Evolutionary conservation across 2,329 filamentous ascomycete genomes (phyloP).

Genomic region (Curvularia sp.): DNA sequence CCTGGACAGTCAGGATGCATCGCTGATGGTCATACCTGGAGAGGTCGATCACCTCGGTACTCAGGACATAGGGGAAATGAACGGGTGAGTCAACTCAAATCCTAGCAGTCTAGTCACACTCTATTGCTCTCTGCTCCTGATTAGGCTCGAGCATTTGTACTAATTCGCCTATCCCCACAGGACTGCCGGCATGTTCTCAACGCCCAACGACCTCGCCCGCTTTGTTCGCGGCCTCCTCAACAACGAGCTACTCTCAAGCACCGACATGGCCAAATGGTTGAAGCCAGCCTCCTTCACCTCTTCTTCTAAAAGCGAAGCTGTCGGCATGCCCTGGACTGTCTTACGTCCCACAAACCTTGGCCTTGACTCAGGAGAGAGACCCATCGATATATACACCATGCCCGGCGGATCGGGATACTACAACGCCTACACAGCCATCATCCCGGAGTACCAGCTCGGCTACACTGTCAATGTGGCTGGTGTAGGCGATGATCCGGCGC

Average conservation of each 20-base stretch:
- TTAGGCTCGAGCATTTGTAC: background rate
- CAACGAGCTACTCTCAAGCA: constrained; percentile 1
- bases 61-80: background rate
- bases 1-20: background rate
- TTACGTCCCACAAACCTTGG: background rate
- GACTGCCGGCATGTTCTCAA: constrained; percentile 1
- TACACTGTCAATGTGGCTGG: constrained; percentile 1
- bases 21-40: constrained; percentile 1
- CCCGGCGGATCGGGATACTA: background rate
- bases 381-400: constrained; percentile 1
- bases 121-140: background rate
- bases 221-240: constrained; percentile 1
- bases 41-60: background rate
- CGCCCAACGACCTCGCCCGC: background rate
- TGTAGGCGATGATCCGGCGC: background rate
- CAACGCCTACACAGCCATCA: background rate
- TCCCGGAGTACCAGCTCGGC: background rate
- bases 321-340: background rate
- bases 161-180: background rate
- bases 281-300: constrained; percentile 1
- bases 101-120: background rate
- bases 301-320: background rate
- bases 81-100: constrained; percentile 1
- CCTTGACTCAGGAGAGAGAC: constrained; percentile 1
- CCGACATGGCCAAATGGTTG: constrained; percentile 1